phyloP scores from a whole-genome alignment of 306 rosid genomes.

The Cucurbita moschata region DNA sequence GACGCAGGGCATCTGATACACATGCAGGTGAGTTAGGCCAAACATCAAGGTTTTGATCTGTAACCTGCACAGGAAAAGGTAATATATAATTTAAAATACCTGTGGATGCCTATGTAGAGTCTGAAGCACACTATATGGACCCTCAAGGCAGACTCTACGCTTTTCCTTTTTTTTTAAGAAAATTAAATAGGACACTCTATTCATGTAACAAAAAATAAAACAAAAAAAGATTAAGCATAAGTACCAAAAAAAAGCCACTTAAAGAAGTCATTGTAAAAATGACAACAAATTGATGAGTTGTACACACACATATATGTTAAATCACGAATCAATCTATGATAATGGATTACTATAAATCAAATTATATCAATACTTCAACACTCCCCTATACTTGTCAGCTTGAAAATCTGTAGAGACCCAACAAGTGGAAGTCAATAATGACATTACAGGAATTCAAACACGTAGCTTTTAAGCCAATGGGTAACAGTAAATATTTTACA shows the following conservation, averaged over 20 bases:
- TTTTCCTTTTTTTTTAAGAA: background rate
- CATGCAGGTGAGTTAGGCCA: slow-evolving; percentile 81
- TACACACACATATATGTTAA: background rate
- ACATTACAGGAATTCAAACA: background rate
- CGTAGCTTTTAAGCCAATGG: background rate
- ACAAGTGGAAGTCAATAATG: background rate
- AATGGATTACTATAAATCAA: background rate
- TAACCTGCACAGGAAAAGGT: slow-evolving; percentile 33
- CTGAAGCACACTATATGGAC: background rate
- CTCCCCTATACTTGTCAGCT: background rate
- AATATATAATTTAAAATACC: background rate
- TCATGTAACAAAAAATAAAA: no score
- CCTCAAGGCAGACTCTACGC: background rate
- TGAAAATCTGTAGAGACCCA: background rate
- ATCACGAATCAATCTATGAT: background rate
- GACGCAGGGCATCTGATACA: slow-evolving; percentile 93
- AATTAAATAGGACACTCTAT: background rate
- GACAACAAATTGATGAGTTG: background rate
- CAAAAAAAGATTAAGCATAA: background rate
- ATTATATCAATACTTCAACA: no score
- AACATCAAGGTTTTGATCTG: slow-evolving; percentile 71
- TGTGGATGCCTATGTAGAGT: background rate
- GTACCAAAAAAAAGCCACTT: background rate
- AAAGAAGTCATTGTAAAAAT: background rate
- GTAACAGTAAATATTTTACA: background rate